Conservation (phyloP, 345 rosid genomes). For the Euclidium syriacum region DNA sequence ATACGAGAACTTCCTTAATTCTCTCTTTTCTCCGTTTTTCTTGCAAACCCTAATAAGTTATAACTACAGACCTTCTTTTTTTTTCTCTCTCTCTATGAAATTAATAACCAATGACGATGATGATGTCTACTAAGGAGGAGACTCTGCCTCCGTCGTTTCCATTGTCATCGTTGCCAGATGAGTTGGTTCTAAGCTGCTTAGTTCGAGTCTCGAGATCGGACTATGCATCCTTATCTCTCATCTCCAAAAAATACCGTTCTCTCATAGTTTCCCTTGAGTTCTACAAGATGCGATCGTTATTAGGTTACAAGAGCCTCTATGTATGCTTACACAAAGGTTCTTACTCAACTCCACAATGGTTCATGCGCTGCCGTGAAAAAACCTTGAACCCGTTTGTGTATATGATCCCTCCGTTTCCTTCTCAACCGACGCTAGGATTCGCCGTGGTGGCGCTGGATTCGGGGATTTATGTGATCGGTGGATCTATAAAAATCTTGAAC, state of each 20-base stretch:
- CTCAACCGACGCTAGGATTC: too few species aligned
- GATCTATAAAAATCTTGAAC: constrained; percentile 41
- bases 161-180: constrained; percentile 36
- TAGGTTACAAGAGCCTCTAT: constrained; percentile 37
- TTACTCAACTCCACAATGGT: constrained; percentile 32
- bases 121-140: too few species aligned
- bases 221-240: constrained; percentile 44
- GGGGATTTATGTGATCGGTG: constrained; percentile 32
- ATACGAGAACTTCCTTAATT: too few species aligned
- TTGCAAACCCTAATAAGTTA: too few species aligned
- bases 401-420: constrained; percentile 13
- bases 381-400: too few species aligned
- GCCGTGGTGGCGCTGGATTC: too few species aligned
- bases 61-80: too few species aligned
- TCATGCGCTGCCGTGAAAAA: constrained; percentile 27
- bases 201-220: constrained; percentile 50
- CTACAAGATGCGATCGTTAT: constrained; percentile 39
- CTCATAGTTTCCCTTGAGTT: constrained; percentile 44
- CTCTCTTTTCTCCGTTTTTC: too few species aligned
- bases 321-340: constrained; percentile 43
- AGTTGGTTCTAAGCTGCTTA: constrained; percentile 46
- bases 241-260: constrained; percentile 46
- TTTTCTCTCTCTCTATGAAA: too few species aligned
- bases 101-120: too few species aligned
- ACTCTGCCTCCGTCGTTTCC: too few species aligned